Base-by-base conservation (phyloP, 805 yeast genomes). In the Nematodospora valgi region DNA sequence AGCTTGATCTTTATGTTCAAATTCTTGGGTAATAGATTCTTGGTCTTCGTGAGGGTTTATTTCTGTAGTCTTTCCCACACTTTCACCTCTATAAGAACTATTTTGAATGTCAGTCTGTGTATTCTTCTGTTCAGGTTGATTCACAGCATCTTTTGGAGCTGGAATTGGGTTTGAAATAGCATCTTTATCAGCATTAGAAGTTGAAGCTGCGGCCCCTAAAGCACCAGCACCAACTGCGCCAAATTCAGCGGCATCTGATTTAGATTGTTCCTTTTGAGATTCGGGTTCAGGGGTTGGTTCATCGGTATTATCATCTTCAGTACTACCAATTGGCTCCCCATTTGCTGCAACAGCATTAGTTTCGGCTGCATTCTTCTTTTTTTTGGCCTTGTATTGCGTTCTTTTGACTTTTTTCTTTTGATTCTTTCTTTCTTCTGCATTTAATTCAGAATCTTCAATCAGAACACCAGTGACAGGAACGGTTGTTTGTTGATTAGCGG, bases 401-500 rank as follows among this genome's bases (percentile, higher is more conserved):
- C 66, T 62, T 59, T 64, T 65, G 34, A 65, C 68, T 51, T 65
- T 66, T 52, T 64, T 65, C 61, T 64, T 65, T 36, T 60, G 65
- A 44, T 62, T 60, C 56, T 64, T 61, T 52, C 49, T 60, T 38
- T 60, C 65, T 41, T 52, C 64, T n/a, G 64, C 50, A 18, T 55
- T 23, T 30, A 58, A 43, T 27, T 50, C 59, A 14, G 54, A 49
- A n/a, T 28, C 23, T 10, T 27, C 37, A 12, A 19, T 23, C 13
- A 33, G 27, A 17, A 35, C 28, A 14, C 20, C 25, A n/a, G 38
- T 24, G n/a, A 28, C 26, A 26, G 30, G 27, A n/a, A 26, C 36
- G n/a, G 36, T 21, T 16, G 23, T 30, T 3, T 15, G 12, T 26
- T 26, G 31, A 15, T 12, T 20, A 11, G 23, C 36, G 5, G 30